Evolutionary conservation across 257 asterid genomes (phyloP).

Genomic region (Solanum microdontum): DNA sequence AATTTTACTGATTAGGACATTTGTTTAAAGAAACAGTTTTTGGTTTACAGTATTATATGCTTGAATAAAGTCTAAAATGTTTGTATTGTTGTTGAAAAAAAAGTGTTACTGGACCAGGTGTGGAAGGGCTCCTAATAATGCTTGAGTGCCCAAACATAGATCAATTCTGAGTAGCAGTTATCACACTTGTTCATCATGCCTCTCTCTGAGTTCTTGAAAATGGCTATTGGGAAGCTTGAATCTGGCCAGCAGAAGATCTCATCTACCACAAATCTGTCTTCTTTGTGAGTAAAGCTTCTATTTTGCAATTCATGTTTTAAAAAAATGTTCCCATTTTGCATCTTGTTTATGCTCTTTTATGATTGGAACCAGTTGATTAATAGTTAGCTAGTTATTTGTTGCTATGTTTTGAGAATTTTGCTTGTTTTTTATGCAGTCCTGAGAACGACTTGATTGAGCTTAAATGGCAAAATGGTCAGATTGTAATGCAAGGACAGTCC

Average conservation of each 20-base stretch:
- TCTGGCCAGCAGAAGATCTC: constrained; percentile 26
- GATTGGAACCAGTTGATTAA: background rate
- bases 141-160: background rate
- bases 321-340: background rate
- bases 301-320: background rate
- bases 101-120: background rate
- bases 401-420: background rate
- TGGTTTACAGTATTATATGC: background rate
- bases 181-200: constrained; percentile 44
- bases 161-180: constrained; percentile 2
- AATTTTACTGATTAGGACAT: constrained; percentile 30
- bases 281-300: constrained; percentile 29
- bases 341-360: background rate
- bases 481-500: constrained; percentile 68
- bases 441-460: constrained; percentile 57
- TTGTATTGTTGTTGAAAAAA: background rate
- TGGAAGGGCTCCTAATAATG: background rate
- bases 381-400: background rate
- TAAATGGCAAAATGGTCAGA: constrained; percentile 79
- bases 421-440: constrained; percentile 30
- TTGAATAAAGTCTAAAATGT: background rate
- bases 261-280: constrained; percentile 15
- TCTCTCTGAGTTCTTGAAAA: constrained; percentile 65
- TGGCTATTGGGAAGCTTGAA: constrained; percentile 60
- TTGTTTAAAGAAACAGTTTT: constrained; percentile 11